Percentiles rank a stretch among this genome's conserved stretches.
Evolutionary conservation across 805 yeast genomes (phyloP).

Genomic region (Torulaspora quercuum): DNA sequence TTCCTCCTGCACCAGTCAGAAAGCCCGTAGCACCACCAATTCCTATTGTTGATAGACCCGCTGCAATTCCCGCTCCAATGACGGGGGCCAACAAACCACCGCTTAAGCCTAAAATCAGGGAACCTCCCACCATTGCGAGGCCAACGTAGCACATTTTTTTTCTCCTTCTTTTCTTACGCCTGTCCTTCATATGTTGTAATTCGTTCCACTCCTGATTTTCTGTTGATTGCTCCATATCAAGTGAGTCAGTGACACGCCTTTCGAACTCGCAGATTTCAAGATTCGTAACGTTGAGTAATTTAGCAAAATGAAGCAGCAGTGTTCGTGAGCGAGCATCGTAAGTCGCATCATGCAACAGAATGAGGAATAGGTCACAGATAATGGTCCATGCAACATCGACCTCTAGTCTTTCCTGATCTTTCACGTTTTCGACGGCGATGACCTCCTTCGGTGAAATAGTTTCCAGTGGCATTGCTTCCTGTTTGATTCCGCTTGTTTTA

Average conservation of each 20-base stretch:
- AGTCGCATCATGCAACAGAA: constrained; percentile 74
- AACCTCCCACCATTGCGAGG: constrained; percentile 93
- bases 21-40: constrained; percentile 91
- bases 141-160: constrained; percentile 84
- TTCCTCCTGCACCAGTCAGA: constrained; percentile 94
- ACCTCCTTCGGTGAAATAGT: constrained; percentile 15
- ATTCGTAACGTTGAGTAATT: constrained; percentile 51
- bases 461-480: not conserved
- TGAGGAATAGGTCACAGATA: constrained; percentile 82
- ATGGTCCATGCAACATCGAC: constrained; percentile 91
- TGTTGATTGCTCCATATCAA: constrained; percentile 80
- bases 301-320: constrained; percentile 65
- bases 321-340: constrained; percentile 89
- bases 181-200: constrained; percentile 58
- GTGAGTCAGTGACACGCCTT: constrained; percentile 80
- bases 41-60: constrained; percentile 93
- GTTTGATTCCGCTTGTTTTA: not conserved
- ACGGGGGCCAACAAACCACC: constrained; percentile 97
- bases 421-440: constrained; percentile 35
- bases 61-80: constrained; percentile 97
- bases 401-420: constrained; percentile 42
- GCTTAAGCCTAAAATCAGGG: constrained; percentile 86
- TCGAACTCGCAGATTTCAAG: constrained; percentile 86
- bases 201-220: constrained; percentile 75
- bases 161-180: constrained; percentile 62